Evolutionary conservation across 78 protist genomes (phyloP), one percentile per base, ranked within the genome.

Genomic region (Tieghemostelium lacteum): DNA sequence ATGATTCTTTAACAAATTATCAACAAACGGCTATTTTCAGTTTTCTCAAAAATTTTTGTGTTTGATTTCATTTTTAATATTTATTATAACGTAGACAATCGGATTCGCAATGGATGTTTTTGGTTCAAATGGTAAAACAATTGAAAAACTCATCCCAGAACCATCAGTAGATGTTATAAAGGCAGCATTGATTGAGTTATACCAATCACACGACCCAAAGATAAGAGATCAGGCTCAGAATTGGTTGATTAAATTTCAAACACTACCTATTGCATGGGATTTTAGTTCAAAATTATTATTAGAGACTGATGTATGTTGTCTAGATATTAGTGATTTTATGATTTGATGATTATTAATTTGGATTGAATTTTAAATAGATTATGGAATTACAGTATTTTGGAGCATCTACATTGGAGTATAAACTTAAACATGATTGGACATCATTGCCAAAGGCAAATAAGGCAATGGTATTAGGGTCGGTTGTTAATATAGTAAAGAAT

Each of bases 341-440:
- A 3, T 67, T 40, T 36, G 4, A 4, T 49, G 45, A 49, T 2
- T 1, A 39, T 6, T 26, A 20, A 33, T 55, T 36, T 2, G 42
- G 3, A 52, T 3, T 22, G 3, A 19, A 45, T 45, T 57, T 4
- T 16, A 5, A 57, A 17, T 60, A 74, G 85, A 57, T 83, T 8
- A 33, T 69, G 54, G 91, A 83, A 60, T 45, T 83, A 69, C 91
- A 83, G 58, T 83, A 55, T 28, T 83, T 83, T 60, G 91, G 91
- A 26, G 91, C 91, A 69, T 83, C 91, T 1, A 83, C 91, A 37
- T 58, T 83, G 58, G 91, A 83, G 26, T 28, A 73, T 14, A 83
- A 83, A 58, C 31, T 83, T 40, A 66, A 69, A 54, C 63, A 60
- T 67, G 91, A 83, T 63, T 83, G 91, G 91, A 57, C 17, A 26